These are phyloP conservation scores for Yamadazyma aaseri DNA, from an alignment of 1,139 yeast genomes.

Conservation along the genomic window DNA sequence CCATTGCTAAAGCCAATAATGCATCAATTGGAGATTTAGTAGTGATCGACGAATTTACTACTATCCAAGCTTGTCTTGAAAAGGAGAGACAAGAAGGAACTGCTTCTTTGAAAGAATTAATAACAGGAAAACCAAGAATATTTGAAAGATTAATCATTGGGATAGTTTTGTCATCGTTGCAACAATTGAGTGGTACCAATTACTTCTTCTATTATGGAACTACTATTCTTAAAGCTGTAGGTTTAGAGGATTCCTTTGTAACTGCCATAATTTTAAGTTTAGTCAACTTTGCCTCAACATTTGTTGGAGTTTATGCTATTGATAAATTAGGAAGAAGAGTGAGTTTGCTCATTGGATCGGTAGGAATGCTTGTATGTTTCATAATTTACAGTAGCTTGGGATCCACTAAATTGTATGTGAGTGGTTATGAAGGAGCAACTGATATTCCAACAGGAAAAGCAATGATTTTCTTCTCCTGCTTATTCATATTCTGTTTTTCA, in stretches of 20 bases:
- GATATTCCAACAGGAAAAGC: conserved; percentile 59
- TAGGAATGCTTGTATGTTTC: conserved; percentile 22
- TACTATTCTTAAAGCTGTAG: conserved; percentile 2
- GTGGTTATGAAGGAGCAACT: conserved; percentile 39
- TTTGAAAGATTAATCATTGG: conserved; percentile 18
- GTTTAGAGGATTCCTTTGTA: conserved; percentile 2
- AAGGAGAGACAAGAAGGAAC: conserved; percentile 61
- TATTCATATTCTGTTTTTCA: conserved; percentile 79
- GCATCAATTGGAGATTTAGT: conserved; percentile 58
- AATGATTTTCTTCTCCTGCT: conserved; percentile 72
- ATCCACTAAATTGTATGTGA: conserved; percentile 54
- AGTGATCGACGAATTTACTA: conserved; percentile 55
- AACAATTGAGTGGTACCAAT: conserved; percentile 1
- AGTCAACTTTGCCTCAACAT: conserved; percentile 74
- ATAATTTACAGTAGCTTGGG: conserved; percentile 61
- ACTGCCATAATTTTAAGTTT: conserved; percentile 47
- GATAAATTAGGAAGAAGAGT: conserved; percentile 71
- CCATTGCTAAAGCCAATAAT: conserved; percentile 64
- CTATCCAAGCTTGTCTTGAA: conserved; percentile 62
- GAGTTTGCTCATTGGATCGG: conserved; percentile 51
- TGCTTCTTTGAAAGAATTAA: conserved; percentile 67
- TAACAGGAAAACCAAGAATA: conserved; percentile 25
- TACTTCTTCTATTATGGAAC: conserved; percentile 3
- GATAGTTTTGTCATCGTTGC: conserved; percentile 1
- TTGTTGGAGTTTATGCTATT: conserved; percentile 61